Percentiles rank a stretch among this genome's conserved stretches.
phyloP scores from a whole-genome alignment of 2,329 filamentous ascomycete species.

The Samsoniella hepiali region DNA sequence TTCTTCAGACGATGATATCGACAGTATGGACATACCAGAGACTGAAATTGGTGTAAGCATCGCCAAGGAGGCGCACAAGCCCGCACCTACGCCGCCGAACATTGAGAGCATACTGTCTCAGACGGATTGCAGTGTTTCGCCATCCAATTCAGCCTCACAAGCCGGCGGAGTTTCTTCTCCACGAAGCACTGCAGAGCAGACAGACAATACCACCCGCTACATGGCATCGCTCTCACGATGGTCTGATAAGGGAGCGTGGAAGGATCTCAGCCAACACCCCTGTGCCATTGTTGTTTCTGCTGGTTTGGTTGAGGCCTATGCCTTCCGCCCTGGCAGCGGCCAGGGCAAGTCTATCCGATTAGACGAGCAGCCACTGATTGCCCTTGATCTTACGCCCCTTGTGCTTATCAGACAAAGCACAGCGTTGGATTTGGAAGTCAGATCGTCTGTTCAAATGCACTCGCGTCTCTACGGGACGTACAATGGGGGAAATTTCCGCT shows the following conservation, averaged over 20 bases:
- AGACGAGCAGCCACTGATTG: conserved; percentile 47
- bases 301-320: conserved; percentile 57
- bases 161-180: conserved; percentile 52
- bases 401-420: conserved; percentile 89
- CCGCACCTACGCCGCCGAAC: conserved; percentile 24
- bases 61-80: conserved; percentile 28
- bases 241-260: conserved; percentile 61
- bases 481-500: conserved; percentile 76
- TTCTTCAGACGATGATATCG: conserved; percentile 48
- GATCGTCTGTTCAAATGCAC: conserved; percentile 73
- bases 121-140: conserved; percentile 62
- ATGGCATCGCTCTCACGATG: conserved; percentile 59
- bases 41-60: conserved; percentile 59
- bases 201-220: conserved; percentile 45
- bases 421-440: conserved; percentile 88
- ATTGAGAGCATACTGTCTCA: conserved; percentile 44
- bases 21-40: conserved; percentile 58
- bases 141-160: conserved; percentile 81
- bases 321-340: conserved; percentile 33
- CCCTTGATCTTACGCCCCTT: conserved; percentile 84
- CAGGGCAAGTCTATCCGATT: conserved; percentile 27
- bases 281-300: conserved; percentile 56
- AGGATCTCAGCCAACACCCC: conserved; percentile 49
- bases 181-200: conserved; percentile 26
- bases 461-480: conserved; percentile 64